Conservation (phyloP, 1,139 yeast genomes). For the Scheffersomyces quercinus region DNA sequence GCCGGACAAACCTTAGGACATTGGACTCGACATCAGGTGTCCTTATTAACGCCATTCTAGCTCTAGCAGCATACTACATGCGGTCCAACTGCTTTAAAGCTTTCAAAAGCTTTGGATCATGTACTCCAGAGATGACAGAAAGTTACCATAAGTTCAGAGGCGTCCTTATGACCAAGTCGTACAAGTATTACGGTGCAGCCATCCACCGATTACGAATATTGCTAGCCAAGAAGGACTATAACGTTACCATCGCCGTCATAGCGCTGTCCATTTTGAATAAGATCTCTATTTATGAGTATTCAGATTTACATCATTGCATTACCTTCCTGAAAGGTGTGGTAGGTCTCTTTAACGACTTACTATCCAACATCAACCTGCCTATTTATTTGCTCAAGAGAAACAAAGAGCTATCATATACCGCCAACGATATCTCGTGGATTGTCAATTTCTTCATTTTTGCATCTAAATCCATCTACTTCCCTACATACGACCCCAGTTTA, state of each 20-base stretch:
- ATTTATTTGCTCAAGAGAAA: background rate
- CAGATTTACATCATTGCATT: constrained; percentile 18
- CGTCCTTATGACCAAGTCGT: constrained; percentile 13
- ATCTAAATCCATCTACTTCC: constrained; percentile 22
- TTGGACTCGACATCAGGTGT: constrained; percentile 10
- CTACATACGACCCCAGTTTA: constrained; percentile 20
- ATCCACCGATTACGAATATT: constrained; percentile 19
- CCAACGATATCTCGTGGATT: constrained; percentile 17
- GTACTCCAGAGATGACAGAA: constrained; percentile 1
- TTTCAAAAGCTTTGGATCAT: constrained; percentile 11
- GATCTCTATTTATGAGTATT: constrained; percentile 25
- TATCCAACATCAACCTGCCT: constrained; percentile 5
- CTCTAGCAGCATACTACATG: constrained; percentile 21
- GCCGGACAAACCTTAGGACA: constrained; percentile 3
- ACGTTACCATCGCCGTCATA: constrained; percentile 21
- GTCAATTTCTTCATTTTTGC: constrained; percentile 23
- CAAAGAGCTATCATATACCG: background rate
- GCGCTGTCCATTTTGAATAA: constrained; percentile 26
- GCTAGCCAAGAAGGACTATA: constrained; percentile 15
- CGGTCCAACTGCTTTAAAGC: constrained; percentile 22
- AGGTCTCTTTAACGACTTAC: constrained; percentile 21
- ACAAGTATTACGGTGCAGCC: constrained; percentile 22
- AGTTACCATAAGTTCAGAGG: constrained; percentile 12
- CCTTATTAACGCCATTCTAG: constrained; percentile 16
- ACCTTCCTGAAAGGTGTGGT: constrained; percentile 29